Conservation (phyloP, 441 rosid species). For the Theobroma grandiflorum region DNA sequence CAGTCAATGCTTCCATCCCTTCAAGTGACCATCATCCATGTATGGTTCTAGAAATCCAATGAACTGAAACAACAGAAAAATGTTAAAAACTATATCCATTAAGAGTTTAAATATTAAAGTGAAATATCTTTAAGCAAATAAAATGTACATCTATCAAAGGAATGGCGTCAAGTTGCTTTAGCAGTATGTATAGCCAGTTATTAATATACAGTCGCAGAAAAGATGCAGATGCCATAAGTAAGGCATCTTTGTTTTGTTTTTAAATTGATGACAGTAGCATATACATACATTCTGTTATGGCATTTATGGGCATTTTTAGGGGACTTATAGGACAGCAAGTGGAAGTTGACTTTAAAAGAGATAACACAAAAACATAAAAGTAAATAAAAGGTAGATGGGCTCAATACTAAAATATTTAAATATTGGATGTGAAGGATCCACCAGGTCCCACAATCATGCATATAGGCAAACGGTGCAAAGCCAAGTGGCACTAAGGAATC, state of each 20-base stretch:
- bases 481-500: too few species aligned
- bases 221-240: too few species aligned
- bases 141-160: background rate
- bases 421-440: too few species aligned
- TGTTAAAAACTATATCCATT: background rate
- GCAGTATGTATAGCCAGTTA: background rate
- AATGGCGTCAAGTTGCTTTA: background rate
- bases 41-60: slow-evolving; percentile 89
- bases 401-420: too few species aligned
- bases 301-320: background rate
- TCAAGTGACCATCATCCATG: slow-evolving; percentile 66
- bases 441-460: too few species aligned
- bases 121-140: background rate
- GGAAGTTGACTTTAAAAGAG: background rate
- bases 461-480: too few species aligned
- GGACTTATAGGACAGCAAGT: background rate
- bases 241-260: too few species aligned
- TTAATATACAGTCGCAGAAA: too few species aligned
- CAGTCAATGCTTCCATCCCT: slow-evolving; percentile 74
- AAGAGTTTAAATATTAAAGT: slow-evolving; percentile 5
- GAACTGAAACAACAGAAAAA: slow-evolving; percentile 57
- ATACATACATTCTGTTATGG: background rate
- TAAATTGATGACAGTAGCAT: background rate
- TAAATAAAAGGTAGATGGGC: background rate
- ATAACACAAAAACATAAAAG: background rate